phyloP scores from a whole-genome alignment of 1,139 yeast genomes.

The Trichomonascaceae sp. region DNA sequence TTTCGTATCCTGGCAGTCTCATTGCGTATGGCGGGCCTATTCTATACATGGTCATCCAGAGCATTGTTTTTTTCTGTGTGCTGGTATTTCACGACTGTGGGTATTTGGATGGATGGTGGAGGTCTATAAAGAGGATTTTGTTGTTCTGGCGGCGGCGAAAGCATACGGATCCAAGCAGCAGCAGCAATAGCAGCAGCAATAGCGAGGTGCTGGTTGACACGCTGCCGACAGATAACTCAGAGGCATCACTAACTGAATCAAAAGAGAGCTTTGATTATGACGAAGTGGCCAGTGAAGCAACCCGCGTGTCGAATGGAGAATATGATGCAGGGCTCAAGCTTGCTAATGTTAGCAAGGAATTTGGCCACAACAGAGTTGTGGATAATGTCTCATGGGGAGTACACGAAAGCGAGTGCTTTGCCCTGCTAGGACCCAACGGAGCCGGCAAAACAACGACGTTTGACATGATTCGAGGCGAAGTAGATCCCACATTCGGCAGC shows the following conservation, averaged over 20 bases:
- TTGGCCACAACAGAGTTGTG: slow-evolving; percentile 19
- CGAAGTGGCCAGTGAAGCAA: background rate
- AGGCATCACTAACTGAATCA: too few species aligned
- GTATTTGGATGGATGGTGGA: too few species aligned
- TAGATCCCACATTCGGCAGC: slow-evolving; percentile 19
- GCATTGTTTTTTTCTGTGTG: slow-evolving; percentile 13
- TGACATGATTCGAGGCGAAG: slow-evolving; percentile 50
- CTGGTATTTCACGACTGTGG: too few species aligned
- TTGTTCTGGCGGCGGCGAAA: slow-evolving; percentile 1
- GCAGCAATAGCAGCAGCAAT: too few species aligned
- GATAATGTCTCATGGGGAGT: slow-evolving; percentile 27
- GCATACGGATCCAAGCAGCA: too few species aligned
- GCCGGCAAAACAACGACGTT: slow-evolving; percentile 90
- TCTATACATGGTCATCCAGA: slow-evolving; percentile 21
- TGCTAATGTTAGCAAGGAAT: slow-evolving; percentile 19
- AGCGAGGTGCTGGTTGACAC: background rate
- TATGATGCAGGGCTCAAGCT: slow-evolving; percentile 20
- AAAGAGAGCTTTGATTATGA: too few species aligned
- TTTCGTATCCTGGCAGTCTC: slow-evolving; percentile 20
- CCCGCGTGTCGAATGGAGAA: background rate
- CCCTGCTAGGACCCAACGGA: slow-evolving; percentile 83
- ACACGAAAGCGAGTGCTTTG: slow-evolving; percentile 24
- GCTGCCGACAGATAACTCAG: background rate
- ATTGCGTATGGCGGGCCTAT: slow-evolving; percentile 27
- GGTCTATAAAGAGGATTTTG: slow-evolving; percentile 20